Evolutionary conservation across 2,329 filamentous ascomycete species (phyloP).

Genomic region (Diaporthe longicolla): DNA sequence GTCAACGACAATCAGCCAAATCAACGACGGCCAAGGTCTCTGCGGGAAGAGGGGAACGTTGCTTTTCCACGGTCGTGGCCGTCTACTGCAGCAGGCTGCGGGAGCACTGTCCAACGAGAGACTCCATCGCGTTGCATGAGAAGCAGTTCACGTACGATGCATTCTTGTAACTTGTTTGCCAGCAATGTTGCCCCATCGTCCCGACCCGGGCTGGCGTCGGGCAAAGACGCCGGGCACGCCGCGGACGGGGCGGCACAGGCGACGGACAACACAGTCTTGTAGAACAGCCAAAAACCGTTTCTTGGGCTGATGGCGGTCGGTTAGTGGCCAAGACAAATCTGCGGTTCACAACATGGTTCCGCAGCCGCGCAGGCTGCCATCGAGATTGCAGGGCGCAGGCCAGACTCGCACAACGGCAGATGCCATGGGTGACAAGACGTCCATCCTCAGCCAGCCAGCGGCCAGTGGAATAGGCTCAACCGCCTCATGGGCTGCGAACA

Average conservation of each 20-base stretch:
- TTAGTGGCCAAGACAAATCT: slow-evolving; percentile 39
- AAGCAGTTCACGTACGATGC: slow-evolving; percentile 22
- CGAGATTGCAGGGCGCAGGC: slow-evolving; percentile 25
- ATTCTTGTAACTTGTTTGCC: background rate
- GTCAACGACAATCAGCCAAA: slow-evolving; percentile 1
- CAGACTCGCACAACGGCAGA: slow-evolving; percentile 38
- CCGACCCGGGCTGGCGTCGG: background rate
- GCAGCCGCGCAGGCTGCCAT: slow-evolving; percentile 33
- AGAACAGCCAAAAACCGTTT: slow-evolving; percentile 38
- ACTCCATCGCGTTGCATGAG: slow-evolving; percentile 2
- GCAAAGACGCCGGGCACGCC: slow-evolving; percentile 21
- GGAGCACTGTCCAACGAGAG: slow-evolving; percentile 5
- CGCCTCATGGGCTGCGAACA: slow-evolving; percentile 2
- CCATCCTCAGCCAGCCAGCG: background rate
- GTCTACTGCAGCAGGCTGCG: background rate
- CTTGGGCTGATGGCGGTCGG: slow-evolving; percentile 31
- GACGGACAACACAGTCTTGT: slow-evolving; percentile 20
- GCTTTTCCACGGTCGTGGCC: slow-evolving; percentile 8
- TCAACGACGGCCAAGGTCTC: background rate
- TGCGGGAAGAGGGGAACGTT: slow-evolving; percentile 6
- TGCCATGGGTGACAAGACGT: slow-evolving; percentile 12
- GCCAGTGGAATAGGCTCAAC: background rate
- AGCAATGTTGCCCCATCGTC: slow-evolving; percentile 2
- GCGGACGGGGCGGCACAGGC: background rate
- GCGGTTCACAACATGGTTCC: slow-evolving; percentile 34